Evolutionary conservation across 2,329 filamentous ascomycete species (phyloP).

Genomic region (Dactylellina parvicollis): DNA sequence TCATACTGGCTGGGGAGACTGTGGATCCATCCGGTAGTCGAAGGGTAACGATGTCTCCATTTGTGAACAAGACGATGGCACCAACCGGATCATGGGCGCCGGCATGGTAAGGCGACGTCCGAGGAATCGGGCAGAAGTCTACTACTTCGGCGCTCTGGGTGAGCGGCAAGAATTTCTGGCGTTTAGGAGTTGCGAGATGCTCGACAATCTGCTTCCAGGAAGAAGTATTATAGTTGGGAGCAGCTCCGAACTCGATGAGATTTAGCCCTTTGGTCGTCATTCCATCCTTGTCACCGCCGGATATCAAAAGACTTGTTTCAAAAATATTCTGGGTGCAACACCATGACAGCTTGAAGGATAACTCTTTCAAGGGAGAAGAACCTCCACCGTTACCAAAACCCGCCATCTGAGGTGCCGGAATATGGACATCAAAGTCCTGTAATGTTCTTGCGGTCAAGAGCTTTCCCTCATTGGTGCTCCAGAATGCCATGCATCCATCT

Average conservation of each 20-base stretch:
- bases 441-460: slow-evolving; percentile 84
- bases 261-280: slow-evolving; percentile 79
- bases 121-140: slow-evolving; percentile 84
- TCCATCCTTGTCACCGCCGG: slow-evolving; percentile 78
- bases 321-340: slow-evolving; percentile 93
- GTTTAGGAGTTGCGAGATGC: slow-evolving; percentile 81
- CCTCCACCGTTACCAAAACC: slow-evolving; percentile 66
- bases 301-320: slow-evolving; percentile 86
- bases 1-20: slow-evolving; percentile 89
- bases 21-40: slow-evolving; percentile 92
- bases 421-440: slow-evolving; percentile 75
- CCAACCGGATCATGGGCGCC: slow-evolving; percentile 92
- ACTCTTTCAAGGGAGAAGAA: slow-evolving; percentile 72
- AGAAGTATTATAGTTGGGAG: slow-evolving; percentile 89
- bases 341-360: slow-evolving; percentile 83
- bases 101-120: slow-evolving; percentile 82
- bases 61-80: slow-evolving; percentile 79
- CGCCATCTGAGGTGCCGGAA: slow-evolving; percentile 60
- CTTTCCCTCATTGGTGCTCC: slow-evolving; percentile 89
- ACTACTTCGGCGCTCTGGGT: slow-evolving; percentile 80
- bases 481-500: slow-evolving; percentile 90
- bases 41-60: slow-evolving; percentile 87
- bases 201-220: slow-evolving; percentile 83
- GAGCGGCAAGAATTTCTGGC: slow-evolving; percentile 75
- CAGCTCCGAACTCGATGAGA: slow-evolving; percentile 87